phyloP scores from a whole-genome alignment of 208 protist species.

The Angomonas ambiguus region DNA sequence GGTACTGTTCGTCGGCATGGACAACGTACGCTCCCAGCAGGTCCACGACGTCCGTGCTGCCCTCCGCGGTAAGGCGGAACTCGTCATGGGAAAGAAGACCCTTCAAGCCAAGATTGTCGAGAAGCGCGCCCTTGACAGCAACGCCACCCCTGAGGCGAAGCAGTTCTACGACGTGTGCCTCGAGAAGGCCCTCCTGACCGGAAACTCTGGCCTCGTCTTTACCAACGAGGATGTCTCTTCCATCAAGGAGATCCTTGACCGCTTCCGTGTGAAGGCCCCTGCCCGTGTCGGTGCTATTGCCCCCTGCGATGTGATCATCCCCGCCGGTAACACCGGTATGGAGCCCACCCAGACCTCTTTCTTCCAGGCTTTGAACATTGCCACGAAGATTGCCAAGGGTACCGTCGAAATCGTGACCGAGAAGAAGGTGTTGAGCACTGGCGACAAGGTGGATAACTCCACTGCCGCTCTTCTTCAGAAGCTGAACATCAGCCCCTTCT shows the following conservation, averaged over 20 bases:
- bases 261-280: conserved; percentile 91
- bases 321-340: conserved; percentile 95
- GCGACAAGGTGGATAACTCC: conserved; percentile 96
- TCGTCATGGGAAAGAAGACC: conserved; percentile 99
- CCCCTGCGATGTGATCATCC: conserved; percentile 95
- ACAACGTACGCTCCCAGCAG: conserved; percentile 98
- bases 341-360: conserved; percentile 98
- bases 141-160: conserved; percentile 50
- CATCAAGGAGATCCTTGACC: conserved; percentile 81
- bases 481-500: conserved; percentile 99
- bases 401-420: conserved; percentile 98
- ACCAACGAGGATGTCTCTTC: conserved; percentile 93
- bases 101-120: conserved; percentile 95
- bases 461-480: conserved; percentile 97
- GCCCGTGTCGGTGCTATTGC: conserved; percentile 97
- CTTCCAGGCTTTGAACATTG: conserved; percentile 99
- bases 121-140: conserved; percentile 46
- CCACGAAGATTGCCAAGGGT: conserved; percentile 99
- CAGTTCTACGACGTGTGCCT: conserved; percentile 55
- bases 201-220: conserved; percentile 98
- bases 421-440: conserved; percentile 93
- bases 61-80: conserved; percentile 93
- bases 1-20: conserved; percentile 94
- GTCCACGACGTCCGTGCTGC: conserved; percentile 93
- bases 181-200: conserved; percentile 68